Evolutionary conservation across 179 eudicot species (phyloP).

Genomic region (Beta corolliflora): DNA sequence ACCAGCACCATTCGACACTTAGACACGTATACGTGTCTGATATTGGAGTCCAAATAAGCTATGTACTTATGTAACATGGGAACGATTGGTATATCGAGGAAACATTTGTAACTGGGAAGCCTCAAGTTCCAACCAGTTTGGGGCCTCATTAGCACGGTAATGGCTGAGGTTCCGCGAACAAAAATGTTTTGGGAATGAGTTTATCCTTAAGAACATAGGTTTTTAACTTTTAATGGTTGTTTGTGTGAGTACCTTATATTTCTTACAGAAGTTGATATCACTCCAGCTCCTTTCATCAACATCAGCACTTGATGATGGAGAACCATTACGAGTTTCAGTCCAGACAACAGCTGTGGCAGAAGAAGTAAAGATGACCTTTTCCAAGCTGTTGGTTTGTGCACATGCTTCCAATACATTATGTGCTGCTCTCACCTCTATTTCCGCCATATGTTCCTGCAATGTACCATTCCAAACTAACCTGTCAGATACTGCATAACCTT

Average conservation of each 20-base stretch:
- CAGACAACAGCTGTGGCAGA: conserved; percentile 58
- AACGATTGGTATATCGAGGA: too few species aligned
- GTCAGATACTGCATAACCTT: neutral
- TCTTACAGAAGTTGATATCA: conserved; percentile 52
- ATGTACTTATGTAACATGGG: too few species aligned
- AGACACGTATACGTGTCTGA: too few species aligned
- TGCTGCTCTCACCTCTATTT: conserved; percentile 63
- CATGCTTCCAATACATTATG: conserved; percentile 72
- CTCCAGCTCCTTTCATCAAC: conserved; percentile 59
- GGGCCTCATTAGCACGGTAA: too few species aligned
- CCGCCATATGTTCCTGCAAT: conserved; percentile 52
- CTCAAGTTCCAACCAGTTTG: too few species aligned
- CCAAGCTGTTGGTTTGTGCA: conserved; percentile 49
- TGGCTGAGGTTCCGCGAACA: too few species aligned
- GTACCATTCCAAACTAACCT: neutral
- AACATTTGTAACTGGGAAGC: too few species aligned
- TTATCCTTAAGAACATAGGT: too few species aligned
- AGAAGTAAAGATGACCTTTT: conserved; percentile 62
- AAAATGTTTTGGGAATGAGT: too few species aligned
- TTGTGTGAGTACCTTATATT: conserved; percentile 44
- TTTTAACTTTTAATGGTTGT: neutral
- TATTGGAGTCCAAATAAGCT: too few species aligned
- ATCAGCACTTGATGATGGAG: conserved; percentile 18
- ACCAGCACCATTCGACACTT: too few species aligned
- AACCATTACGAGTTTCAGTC: conserved; percentile 40